Percentiles rank a stretch among this genome's conserved stretches.
These are phyloP conservation scores for Phytophthora ohioensis DNA, from an alignment of 352 stramenopile genomes.

Conservation along the genomic window DNA sequence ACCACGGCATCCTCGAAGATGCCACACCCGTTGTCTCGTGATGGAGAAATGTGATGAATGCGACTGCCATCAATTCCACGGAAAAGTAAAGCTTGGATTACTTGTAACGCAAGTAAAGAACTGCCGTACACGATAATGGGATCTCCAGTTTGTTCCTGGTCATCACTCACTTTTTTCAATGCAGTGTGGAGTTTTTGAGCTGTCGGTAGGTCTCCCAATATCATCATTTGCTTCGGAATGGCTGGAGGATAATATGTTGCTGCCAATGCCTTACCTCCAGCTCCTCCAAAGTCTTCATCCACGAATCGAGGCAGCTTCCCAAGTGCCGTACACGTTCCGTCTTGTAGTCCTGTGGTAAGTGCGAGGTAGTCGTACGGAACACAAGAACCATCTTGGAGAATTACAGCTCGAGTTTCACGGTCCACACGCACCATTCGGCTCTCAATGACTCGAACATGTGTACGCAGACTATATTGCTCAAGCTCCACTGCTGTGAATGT, in stretches of 20 bases:
- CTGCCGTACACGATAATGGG: slow-evolving; percentile 70
- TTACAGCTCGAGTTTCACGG: slow-evolving; percentile 64
- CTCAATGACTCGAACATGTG: slow-evolving; percentile 68
- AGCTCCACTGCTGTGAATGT: slow-evolving; percentile 51
- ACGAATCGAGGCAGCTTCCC: slow-evolving; percentile 49
- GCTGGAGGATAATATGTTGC: slow-evolving; percentile 37
- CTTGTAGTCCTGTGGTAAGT: slow-evolving; percentile 79
- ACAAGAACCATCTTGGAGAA: slow-evolving; percentile 84
- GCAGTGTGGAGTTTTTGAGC: slow-evolving; percentile 33
- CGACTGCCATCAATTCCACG: slow-evolving; percentile 50
- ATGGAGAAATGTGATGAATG: slow-evolving; percentile 68
- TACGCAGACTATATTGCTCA: slow-evolving; percentile 67
- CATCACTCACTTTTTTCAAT: slow-evolving; percentile 14
- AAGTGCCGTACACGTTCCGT: slow-evolving; percentile 59
- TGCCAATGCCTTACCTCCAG: slow-evolving; percentile 10
- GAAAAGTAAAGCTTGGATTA: slow-evolving; percentile 63
- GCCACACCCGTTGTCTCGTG: slow-evolving; percentile 35
- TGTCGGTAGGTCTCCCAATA: slow-evolving; percentile 34
- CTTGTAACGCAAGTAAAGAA: slow-evolving; percentile 71
- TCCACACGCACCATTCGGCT: slow-evolving; percentile 80
- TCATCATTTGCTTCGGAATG: slow-evolving; percentile 36
- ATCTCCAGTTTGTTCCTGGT: slow-evolving; percentile 18
- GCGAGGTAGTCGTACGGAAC: slow-evolving; percentile 88
- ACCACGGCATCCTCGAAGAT: slow-evolving; percentile 74
- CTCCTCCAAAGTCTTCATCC: slow-evolving; percentile 41